Conservation (phyloP, 352 stramenopile species). For the Pythium insidiosum region DNA sequence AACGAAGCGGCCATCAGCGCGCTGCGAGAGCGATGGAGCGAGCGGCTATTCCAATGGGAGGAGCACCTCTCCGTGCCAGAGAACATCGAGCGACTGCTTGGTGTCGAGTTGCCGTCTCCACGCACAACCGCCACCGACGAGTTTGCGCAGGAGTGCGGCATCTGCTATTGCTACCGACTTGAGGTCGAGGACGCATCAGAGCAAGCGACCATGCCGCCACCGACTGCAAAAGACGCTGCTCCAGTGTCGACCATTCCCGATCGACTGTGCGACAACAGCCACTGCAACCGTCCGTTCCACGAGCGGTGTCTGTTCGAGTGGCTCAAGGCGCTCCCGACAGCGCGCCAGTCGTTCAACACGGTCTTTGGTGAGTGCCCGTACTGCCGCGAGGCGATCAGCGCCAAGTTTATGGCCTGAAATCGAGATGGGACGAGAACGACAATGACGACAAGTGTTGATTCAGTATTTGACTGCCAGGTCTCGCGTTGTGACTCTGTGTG, state of each 20-base stretch:
- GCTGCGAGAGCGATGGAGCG: constrained; percentile 52
- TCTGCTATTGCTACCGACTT: constrained; percentile 84
- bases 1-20: constrained; percentile 41
- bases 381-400: constrained; percentile 82
- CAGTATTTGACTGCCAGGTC: no score
- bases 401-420: constrained; percentile 41
- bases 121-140: constrained; percentile 38
- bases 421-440: background rate
- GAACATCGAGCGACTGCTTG: constrained; percentile 62
- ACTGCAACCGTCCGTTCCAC: constrained; percentile 83
- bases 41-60: constrained; percentile 50
- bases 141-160: constrained; percentile 82
- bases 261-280: constrained; percentile 76
- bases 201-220: constrained; percentile 10
- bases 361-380: constrained; percentile 89
- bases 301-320: constrained; percentile 85
- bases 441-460: no score
- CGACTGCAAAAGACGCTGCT: no score
- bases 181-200: constrained; percentile 24
- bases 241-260: no score
- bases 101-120: constrained; percentile 53
- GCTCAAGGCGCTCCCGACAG: constrained; percentile 82
- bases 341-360: constrained; percentile 85
- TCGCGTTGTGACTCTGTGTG: no score
- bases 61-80: constrained; percentile 34